Conservation (phyloP, 2,329 filamentous ascomycete species). For the Pyricularia sp. region DNA sequence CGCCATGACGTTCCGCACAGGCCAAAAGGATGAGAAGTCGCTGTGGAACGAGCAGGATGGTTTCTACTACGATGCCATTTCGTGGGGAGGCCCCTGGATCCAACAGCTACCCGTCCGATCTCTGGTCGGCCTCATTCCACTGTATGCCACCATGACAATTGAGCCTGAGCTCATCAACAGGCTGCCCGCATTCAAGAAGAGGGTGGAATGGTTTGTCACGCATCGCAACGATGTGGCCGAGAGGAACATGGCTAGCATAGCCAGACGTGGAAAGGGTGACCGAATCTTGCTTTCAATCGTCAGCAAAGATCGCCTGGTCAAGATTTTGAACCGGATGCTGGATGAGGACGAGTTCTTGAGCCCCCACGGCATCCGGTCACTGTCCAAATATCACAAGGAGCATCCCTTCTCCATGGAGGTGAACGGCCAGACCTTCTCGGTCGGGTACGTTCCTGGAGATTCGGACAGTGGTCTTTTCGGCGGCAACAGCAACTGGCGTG, state of each 20-base stretch:
- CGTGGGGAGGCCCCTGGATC: conserved; percentile 85
- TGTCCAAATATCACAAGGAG: conserved; percentile 84
- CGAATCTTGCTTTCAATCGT: conserved; percentile 80
- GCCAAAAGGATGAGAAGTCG: conserved; percentile 59
- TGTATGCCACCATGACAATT: conserved; percentile 83
- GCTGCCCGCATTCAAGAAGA: conserved; percentile 84
- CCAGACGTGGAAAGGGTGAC: conserved; percentile 79
- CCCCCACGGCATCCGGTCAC: conserved; percentile 76
- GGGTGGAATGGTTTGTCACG: conserved; percentile 87
- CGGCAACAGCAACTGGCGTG: conserved; percentile 96
- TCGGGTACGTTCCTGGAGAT: conserved; percentile 86
- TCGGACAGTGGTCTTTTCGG: conserved; percentile 92
- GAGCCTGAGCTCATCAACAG: conserved; percentile 90
- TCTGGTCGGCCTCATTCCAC: conserved; percentile 81
- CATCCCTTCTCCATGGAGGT: conserved; percentile 92
- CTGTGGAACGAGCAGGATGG: conserved; percentile 94
- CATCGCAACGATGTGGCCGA: conserved; percentile 78
- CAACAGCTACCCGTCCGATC: conserved; percentile 88
- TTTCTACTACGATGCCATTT: conserved; percentile 98
- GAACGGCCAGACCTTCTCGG: conserved; percentile 77
- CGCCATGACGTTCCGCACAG: conserved; percentile 79
- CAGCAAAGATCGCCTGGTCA: conserved; percentile 80
- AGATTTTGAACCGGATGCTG: conserved; percentile 83
- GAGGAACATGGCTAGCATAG: conserved; percentile 88
- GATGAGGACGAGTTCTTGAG: conserved; percentile 90